Conservation (phyloP, 108 stramenopile genomes). For the Fragilaria radians region DNA sequence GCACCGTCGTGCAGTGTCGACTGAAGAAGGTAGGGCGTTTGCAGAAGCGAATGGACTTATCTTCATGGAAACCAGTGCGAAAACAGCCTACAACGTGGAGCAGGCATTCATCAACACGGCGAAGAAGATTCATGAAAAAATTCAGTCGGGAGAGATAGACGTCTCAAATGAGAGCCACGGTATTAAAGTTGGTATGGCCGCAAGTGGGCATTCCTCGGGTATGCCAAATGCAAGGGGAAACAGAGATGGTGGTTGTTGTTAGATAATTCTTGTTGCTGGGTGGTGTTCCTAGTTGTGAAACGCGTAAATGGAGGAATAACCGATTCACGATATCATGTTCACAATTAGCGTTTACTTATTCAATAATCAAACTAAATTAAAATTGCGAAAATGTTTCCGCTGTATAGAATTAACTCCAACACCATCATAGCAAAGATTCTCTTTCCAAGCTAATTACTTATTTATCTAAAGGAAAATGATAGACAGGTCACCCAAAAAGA, state of each 20-base stretch:
- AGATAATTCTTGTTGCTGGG: too few species aligned
- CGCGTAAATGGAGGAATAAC: too few species aligned
- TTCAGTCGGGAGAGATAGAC: slow-evolving; percentile 93
- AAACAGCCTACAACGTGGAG: slow-evolving; percentile 97
- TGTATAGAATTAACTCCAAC: too few species aligned
- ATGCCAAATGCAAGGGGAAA: slow-evolving; percentile 16
- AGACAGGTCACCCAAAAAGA: too few species aligned
- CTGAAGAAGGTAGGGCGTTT: slow-evolving; percentile 90
- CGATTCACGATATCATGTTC: too few species aligned
- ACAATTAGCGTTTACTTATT: too few species aligned
- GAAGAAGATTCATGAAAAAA: slow-evolving; percentile 95
- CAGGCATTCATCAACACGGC: slow-evolving; percentile 98
- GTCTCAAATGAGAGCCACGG: slow-evolving; percentile 93
- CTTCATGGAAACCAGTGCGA: slow-evolving; percentile 97
- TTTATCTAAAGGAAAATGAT: too few species aligned
- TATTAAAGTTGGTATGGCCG: slow-evolving; percentile 93
- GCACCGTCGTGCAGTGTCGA: slow-evolving; percentile 83
- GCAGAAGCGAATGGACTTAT: slow-evolving; percentile 96
- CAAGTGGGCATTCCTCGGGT: slow-evolving; percentile 19
- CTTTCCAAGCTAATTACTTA: too few species aligned
- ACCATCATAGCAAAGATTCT: too few species aligned
- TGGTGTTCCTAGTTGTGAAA: too few species aligned
- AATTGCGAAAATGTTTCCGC: too few species aligned
- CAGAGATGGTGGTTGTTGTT: slow-evolving; percentile 28
- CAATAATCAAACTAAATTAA: too few species aligned